These are phyloP conservation scores for Cymbopogon flexuosus DNA, from an alignment of 202 grass and related monocot species.

Conservation along the genomic window DNA sequence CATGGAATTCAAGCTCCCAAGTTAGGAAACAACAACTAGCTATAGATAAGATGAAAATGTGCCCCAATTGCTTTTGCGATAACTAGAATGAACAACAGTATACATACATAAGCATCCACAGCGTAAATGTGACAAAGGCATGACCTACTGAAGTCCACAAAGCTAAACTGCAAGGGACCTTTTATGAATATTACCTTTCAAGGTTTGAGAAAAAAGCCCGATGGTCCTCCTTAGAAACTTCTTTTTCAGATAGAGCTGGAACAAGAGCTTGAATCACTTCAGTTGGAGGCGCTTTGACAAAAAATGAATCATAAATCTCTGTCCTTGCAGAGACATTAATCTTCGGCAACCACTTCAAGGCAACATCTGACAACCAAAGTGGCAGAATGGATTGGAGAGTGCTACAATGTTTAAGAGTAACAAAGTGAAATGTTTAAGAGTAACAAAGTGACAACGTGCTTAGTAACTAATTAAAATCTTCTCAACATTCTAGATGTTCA, in stretches of 20 bases:
- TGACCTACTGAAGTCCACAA: neutral
- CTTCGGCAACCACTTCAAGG: conserved; percentile 62
- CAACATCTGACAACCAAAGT: conserved; percentile 66
- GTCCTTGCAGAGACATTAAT: conserved; percentile 52
- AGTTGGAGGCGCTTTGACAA: conserved; percentile 67
- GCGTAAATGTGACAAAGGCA: neutral
- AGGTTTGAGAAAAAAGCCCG: conserved; percentile 53
- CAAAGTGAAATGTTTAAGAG: conserved; percentile 23
- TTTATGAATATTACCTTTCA: conserved; percentile 62
- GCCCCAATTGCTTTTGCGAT: neutral
- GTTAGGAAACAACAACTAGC: neutral
- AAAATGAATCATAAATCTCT: conserved; percentile 91
- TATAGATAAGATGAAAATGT: conserved; percentile 22
- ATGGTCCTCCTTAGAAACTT: conserved; percentile 57
- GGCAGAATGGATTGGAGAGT: conserved; percentile 23
- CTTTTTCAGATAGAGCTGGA: conserved; percentile 61
- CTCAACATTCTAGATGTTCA: conserved; percentile 9
- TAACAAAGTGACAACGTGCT: conserved; percentile 11
- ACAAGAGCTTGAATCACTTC: conserved; percentile 81
- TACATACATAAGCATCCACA: neutral
- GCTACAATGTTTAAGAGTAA: too few relatives aligned
- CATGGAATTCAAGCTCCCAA: neutral
- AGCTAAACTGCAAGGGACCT: neutral
- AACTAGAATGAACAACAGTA: neutral
- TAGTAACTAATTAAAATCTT: conserved; percentile 9